These are phyloP conservation scores for Aspergillus panamensis DNA, from an alignment of 495 filamentous ascomycete species.

Conservation along the genomic window DNA sequence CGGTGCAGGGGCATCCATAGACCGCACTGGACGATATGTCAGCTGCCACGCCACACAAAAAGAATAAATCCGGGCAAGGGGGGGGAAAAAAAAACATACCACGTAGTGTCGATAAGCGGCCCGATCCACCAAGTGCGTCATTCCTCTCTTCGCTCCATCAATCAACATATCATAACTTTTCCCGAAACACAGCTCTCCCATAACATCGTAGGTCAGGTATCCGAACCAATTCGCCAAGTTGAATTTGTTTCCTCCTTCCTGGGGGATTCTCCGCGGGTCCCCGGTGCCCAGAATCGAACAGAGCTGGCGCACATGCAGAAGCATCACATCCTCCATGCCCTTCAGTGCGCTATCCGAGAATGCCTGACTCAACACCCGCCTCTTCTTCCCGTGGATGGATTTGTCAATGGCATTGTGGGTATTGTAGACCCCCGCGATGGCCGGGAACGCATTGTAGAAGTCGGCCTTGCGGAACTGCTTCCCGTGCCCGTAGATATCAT, in stretches of 20 bases:
- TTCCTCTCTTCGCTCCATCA: conserved; percentile 38
- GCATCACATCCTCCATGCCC: conserved; percentile 50
- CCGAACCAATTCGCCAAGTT: conserved; percentile 52
- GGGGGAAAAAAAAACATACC: conserved; percentile 29
- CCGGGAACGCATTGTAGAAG: conserved; percentile 52
- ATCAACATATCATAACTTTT: conserved; percentile 58
- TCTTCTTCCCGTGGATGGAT: conserved; percentile 48
- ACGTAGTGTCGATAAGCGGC: conserved; percentile 53
- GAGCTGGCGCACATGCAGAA: conserved; percentile 45
- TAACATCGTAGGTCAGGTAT: conserved; percentile 51
- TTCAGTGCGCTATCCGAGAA: conserved; percentile 52
- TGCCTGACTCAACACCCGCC: conserved; percentile 51
- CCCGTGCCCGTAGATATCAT: conserved; percentile 52
- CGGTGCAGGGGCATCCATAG: conserved; percentile 54
- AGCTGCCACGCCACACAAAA: neutral
- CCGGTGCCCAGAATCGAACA: conserved; percentile 35
- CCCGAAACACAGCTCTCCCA: conserved; percentile 52
- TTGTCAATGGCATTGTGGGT: conserved; percentile 56
- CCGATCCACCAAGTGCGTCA: conserved; percentile 48
- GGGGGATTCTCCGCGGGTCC: conserved; percentile 9
- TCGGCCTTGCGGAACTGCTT: conserved; percentile 46
- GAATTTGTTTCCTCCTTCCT: conserved; percentile 25
- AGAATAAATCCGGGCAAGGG: neutral
- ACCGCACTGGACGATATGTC: conserved; percentile 43
- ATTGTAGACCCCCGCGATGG: conserved; percentile 53